A percentile compares a stretch with the other conserved stretches of the same genome.
Conservation (phyloP, 2,329 filamentous ascomycete genomes). For the Drechslera avenae region DNA sequence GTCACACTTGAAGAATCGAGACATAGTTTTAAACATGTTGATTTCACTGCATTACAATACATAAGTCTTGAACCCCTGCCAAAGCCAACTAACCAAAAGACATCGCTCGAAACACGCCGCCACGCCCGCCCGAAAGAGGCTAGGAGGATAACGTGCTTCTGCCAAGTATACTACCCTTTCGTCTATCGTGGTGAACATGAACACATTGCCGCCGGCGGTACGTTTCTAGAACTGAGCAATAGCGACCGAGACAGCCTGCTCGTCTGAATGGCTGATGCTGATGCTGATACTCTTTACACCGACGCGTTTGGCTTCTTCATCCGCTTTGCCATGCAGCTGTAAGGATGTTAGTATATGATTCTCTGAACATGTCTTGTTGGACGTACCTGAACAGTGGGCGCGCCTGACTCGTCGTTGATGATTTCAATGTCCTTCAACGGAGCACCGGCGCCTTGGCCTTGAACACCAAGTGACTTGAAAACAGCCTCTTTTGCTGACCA, state of each 20-base stretch:
- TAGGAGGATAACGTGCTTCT: constrained; percentile 1
- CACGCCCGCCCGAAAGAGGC: background rate
- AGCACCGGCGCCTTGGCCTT: constrained; percentile 85
- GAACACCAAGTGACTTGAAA: constrained; percentile 93
- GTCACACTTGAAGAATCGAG: too few relatives aligned
- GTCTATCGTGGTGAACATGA: background rate
- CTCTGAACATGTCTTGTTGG: background rate
- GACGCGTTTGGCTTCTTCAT: constrained; percentile 79
- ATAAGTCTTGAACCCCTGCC: constrained; percentile 2
- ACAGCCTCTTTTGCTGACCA: constrained; percentile 99
- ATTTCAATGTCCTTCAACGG: constrained; percentile 96
- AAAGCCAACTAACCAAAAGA: background rate
- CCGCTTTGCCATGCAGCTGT: constrained; percentile 85
- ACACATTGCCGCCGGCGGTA: background rate
- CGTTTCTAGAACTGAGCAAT: constrained; percentile 72
- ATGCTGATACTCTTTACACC: constrained; percentile 88
- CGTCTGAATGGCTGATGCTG: constrained; percentile 94
- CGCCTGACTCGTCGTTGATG: constrained; percentile 76
- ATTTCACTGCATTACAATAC: constrained; percentile 10
- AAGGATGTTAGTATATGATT: constrained; percentile 15
- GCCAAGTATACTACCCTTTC: constrained; percentile 2
- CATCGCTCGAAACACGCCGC: background rate
- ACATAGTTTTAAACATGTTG: constrained; percentile 1
- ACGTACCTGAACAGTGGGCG: constrained; percentile 83
- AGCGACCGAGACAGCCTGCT: constrained; percentile 91